Percentiles rank a stretch among this genome's conserved stretches.
These are phyloP conservation scores for Torulaspora maleeae DNA, from an alignment of 805 yeast genomes.

Conservation along the genomic window DNA sequence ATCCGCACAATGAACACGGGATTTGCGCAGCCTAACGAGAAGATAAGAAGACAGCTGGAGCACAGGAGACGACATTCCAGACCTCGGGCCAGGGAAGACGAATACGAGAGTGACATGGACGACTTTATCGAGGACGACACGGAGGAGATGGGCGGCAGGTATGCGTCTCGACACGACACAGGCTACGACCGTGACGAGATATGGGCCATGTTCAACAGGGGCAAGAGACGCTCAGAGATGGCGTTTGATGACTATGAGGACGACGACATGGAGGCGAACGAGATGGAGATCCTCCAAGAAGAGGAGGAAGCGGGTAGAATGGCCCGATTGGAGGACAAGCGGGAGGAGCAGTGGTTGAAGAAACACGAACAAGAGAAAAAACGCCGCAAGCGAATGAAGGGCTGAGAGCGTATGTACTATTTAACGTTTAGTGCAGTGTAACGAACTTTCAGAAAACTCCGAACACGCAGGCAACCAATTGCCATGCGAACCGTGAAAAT, in stretches of 20 bases:
- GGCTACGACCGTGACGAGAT: conserved; percentile 82
- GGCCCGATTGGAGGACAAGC: conserved; percentile 72
- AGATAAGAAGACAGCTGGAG: conserved; percentile 45
- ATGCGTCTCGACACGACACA: conserved; percentile 22
- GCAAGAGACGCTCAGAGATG: conserved; percentile 47
- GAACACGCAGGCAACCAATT: no score
- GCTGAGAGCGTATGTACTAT: background rate
- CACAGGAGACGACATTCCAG: conserved; percentile 24
- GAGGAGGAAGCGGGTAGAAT: conserved; percentile 63
- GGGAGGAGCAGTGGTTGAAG: conserved; percentile 61
- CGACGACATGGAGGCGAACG: conserved; percentile 90
- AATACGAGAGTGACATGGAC: conserved; percentile 22
- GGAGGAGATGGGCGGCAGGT: conserved; percentile 42
- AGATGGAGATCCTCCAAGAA: conserved; percentile 80
- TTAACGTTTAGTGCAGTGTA: background rate
- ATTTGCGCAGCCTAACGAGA: conserved; percentile 54
- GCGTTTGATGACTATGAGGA: conserved; percentile 47
- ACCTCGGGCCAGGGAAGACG: conserved; percentile 5
- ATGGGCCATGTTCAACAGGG: conserved; percentile 77
- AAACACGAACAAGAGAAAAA: conserved; percentile 44
- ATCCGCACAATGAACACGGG: conserved; percentile 20
- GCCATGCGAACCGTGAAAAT: no score
- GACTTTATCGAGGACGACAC: conserved; percentile 40
- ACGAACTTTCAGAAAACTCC: no score
- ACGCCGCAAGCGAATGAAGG: conserved; percentile 26